Base-by-base conservation (phyloP, 1,284 basidiomycete genomes). In the Heterobasidion annosum region DNA sequence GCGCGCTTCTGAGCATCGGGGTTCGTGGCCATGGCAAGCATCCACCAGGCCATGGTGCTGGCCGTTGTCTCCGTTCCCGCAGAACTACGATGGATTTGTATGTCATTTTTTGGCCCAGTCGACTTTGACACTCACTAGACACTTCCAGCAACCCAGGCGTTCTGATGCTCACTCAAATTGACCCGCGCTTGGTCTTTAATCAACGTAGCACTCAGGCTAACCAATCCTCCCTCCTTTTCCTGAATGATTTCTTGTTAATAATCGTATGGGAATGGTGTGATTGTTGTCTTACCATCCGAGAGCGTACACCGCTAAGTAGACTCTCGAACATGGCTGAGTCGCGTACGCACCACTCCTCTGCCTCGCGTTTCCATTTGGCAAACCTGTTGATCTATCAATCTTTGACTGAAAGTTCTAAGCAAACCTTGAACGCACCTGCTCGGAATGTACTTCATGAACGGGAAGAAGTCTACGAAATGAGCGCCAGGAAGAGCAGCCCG, bases 21-120 rank as follows among this genome's bases (percentile, higher is more conserved):
- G 42, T 59, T 19, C 46, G 54, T 12, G 56, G 62, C 43, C 55
- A 62, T 59, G 34, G 57, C 53, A 1, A 58, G 50, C 34, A 62
- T 19, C 48, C 52, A 51, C 51, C 63, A 59, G 10, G 34, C 25
- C 8, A 52, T 48, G 25, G 57, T 19, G 25, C 53, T 40, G 12
- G 57, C 34, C 3, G 51, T 57, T 19, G 60, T 59, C 48, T 61
- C 55, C 1, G 15, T 18, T 2, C 55, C 55, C 0, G 52, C 55
- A 12, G 48, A 12, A 18, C 55, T 56, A 35, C 5, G 7, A 40
- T 25, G 25, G 9, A 3, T 19, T 6, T 9, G 9, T 46, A 7
- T 18, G 19, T 34, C 13, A 8, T 46, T 34, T 8, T 2, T 40
- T 12, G 10, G 6, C n/a, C 7, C 25, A 25, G 25, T 4, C 25